Conservation (phyloP, 1,284 basidiomycete genomes). For the Puccinia horiana region DNA sequence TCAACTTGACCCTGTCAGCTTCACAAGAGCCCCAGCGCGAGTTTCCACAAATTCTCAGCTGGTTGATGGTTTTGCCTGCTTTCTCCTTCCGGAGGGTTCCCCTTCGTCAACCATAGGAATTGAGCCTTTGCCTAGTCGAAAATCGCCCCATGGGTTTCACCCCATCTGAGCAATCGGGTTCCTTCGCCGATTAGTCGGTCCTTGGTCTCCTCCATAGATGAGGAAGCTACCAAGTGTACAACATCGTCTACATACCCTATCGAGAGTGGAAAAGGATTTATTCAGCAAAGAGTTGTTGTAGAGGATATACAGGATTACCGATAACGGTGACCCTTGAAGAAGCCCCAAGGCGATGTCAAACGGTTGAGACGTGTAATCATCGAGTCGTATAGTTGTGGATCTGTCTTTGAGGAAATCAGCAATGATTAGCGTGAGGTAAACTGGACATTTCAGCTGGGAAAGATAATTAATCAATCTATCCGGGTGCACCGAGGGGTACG, state of each 20-base stretch:
- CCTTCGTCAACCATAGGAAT: background rate
- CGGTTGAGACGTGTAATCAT: background rate
- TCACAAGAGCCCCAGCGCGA: background rate
- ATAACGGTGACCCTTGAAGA: constrained; percentile 7
- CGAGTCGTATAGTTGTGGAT: background rate
- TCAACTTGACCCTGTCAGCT: background rate
- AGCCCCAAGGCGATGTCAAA: background rate
- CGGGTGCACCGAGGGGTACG: constrained; percentile 1
- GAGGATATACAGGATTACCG: constrained; percentile 1
- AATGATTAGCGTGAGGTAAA: background rate
- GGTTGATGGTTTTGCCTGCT: background rate
- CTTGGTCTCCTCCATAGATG: background rate
- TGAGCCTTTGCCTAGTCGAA: background rate
- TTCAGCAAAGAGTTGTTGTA: background rate
- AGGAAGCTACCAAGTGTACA: background rate
- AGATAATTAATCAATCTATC: background rate
- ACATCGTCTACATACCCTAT: constrained; percentile 19
- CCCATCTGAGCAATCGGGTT: background rate
- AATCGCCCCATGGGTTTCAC: background rate
- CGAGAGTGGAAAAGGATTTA: background rate
- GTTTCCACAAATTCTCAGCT: background rate
- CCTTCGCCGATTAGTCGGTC: background rate
- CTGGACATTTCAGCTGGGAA: background rate
- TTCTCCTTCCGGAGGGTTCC: background rate
- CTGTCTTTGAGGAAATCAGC: background rate